phyloP scores from a whole-genome alignment of 2,329 filamentous ascomycete species.

The Colletotrichum eremochloae region DNA sequence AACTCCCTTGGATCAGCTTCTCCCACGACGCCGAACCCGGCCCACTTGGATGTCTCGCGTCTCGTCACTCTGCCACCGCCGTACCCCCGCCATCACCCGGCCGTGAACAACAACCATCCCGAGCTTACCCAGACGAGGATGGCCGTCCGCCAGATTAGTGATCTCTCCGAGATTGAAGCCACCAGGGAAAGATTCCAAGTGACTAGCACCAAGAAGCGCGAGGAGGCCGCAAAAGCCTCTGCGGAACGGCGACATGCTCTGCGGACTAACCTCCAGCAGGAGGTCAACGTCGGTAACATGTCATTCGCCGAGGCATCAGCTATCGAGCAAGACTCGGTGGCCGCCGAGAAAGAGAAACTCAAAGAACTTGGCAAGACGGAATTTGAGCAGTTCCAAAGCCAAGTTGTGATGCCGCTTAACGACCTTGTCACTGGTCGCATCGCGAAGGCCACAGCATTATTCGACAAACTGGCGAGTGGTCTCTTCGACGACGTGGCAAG shows the following conservation, averaged over 20 bases:
- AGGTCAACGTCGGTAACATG: slow-evolving; percentile 83
- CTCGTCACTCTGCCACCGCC: slow-evolving; percentile 93
- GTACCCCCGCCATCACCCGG: slow-evolving; percentile 93
- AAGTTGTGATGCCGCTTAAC: slow-evolving; percentile 87
- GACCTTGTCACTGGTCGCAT: slow-evolving; percentile 84
- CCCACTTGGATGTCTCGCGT: slow-evolving; percentile 86
- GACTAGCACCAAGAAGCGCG: slow-evolving; percentile 69
- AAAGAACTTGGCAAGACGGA: slow-evolving; percentile 82
- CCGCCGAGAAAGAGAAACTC: slow-evolving; percentile 76
- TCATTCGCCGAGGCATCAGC: slow-evolving; percentile 86
- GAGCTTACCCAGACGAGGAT: slow-evolving; percentile 84
- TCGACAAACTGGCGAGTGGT: slow-evolving; percentile 79
- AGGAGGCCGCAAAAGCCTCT: slow-evolving; percentile 65
- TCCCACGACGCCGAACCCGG: slow-evolving; percentile 61
- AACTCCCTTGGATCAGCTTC: slow-evolving; percentile 57
- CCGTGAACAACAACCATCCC: slow-evolving; percentile 95
- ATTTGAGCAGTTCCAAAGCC: slow-evolving; percentile 86
- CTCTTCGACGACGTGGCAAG: slow-evolving; percentile 75
- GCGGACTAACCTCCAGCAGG: slow-evolving; percentile 80
- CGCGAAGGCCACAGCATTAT: slow-evolving; percentile 78
- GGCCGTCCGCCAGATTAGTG: slow-evolving; percentile 79
- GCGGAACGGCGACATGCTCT: slow-evolving; percentile 73
- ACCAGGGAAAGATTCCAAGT: slow-evolving; percentile 73
- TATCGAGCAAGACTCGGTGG: slow-evolving; percentile 81
- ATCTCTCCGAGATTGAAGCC: slow-evolving; percentile 78